Evolutionary conservation across 306 rosid genomes (phyloP), one percentile per base, ranked within the genome.

Genomic region (Corylus avellana): DNA sequence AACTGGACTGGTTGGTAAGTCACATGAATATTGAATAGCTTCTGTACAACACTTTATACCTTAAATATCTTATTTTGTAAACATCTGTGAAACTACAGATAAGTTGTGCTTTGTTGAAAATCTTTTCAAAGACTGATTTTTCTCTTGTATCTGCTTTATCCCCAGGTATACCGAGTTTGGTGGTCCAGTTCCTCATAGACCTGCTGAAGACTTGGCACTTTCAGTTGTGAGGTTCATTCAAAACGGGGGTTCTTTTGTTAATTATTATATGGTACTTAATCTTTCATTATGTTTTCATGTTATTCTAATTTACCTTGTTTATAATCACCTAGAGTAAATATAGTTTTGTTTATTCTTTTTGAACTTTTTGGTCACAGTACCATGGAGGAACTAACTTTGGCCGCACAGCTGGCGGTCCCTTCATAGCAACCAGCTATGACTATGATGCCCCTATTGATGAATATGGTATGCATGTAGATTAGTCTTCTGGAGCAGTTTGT

Each of bases 311-410:
- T 37, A 42, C 59, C 57, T 22, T 22, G 29, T 35, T 17, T 80
- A 8, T 53, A 61, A 63, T 37, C 78, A 54, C 67, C 68, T 78
- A 77, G 51, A 1, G 46, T 7, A 42, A 62, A 64, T 55, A 77
- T 58, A 68, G 27, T 66, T 29, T 32, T 32, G 59, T 47, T 73
- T 55, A 69, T 69, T 50, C 73, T 42, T 62, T 62, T 82, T 32
- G 53, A 12, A 4, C 32, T 68, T 84, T 84, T 74, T 70, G 12
- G 54, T 82, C 79, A 73, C 62, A 96, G 99, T 96, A 90, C 48
- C 99, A 96, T 78, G 99, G 99, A 72, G 99, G 99, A 89, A 96
- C 99, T n/a, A 96, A 96, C 79, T 96, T 96, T 69, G 99, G 94
- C 32, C 77, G 96, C 76, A 93, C 97, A 35, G 84, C 99, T 1